A percentile compares a stretch with the other conserved stretches of the same genome.
These are phyloP conservation scores for Inga oerstediana DNA, from an alignment of 306 rosid species.

Conservation along the genomic window DNA sequence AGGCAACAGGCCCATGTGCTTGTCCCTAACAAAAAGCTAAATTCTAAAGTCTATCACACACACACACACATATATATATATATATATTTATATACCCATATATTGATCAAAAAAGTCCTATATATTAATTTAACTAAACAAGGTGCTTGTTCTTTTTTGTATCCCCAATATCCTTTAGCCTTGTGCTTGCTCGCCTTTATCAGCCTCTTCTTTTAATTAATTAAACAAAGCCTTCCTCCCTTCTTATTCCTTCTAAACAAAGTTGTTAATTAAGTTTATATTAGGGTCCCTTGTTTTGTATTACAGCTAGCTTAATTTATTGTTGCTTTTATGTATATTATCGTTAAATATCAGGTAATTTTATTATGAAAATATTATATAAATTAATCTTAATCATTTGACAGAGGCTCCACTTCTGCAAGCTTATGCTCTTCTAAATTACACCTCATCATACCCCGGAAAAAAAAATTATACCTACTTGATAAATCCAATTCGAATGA, in stretches of 20 bases:
- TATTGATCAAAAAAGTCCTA: too few species aligned
- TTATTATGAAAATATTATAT: background rate
- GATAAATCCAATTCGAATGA: background rate
- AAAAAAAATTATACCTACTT: too few species aligned
- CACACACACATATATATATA: background rate
- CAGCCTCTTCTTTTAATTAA: conserved; percentile 42
- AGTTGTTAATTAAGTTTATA: background rate
- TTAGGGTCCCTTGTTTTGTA: background rate
- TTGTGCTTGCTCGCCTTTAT: conserved; percentile 28
- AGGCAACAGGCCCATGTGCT: conserved; percentile 52
- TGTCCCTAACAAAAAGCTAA: conserved; percentile 51
- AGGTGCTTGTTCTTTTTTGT: background rate
- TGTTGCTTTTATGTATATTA: background rate
- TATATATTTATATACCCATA: too few species aligned
- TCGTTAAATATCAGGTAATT: background rate
- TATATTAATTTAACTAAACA: conserved; percentile 27
- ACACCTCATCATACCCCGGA: background rate
- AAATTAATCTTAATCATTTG: background rate
- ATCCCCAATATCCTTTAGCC: background rate
- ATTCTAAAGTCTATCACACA: conserved; percentile 9
- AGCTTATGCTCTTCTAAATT: background rate
- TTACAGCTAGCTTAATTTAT: background rate
- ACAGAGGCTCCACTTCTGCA: background rate
- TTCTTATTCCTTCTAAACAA: conserved; percentile 34
- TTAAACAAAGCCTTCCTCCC: conserved; percentile 36